phyloP scores from a whole-genome alignment of 176 grass and related monocot genomes.

The Hordeum marinum region DNA sequence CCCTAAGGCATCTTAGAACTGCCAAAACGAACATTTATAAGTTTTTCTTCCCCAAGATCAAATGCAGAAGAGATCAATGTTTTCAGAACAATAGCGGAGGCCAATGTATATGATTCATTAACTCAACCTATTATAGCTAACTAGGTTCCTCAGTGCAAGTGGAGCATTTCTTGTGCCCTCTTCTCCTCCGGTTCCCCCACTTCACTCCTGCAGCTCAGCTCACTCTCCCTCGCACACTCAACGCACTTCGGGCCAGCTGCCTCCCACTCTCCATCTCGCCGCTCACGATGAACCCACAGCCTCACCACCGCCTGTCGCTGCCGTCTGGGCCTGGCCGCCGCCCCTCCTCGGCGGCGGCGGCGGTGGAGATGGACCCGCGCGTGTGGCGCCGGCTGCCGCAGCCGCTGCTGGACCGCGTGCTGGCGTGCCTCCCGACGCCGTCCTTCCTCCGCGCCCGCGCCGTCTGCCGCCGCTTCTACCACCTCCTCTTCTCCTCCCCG shows the following conservation, averaged over 20 bases:
- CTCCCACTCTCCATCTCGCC: background rate
- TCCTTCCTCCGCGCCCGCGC: conserved; percentile 78
- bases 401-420: conserved; percentile 70
- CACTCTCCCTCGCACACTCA: background rate
- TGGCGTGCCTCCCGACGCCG: conserved; percentile 67
- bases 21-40: background rate
- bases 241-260: background rate
- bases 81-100: background rate
- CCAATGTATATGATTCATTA: background rate
- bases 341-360: background rate
- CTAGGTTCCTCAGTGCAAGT: background rate
- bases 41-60: background rate
- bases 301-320: conserved; percentile 4
- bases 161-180: conserved; percentile 3
- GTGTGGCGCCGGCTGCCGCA: conserved; percentile 79
- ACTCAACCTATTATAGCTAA: background rate
- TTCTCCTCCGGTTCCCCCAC: background rate
- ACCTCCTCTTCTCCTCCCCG: conserved; percentile 79
- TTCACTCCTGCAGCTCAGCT: background rate
- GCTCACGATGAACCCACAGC: conserved; percentile 28
- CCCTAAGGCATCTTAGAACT: too few species aligned
- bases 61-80: background rate
- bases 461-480: conserved; percentile 71
- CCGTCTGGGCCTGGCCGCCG: background rate
- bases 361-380: conserved; percentile 57